Conservation (phyloP, 495 filamentous ascomycete genomes). For the Chaetomium fimeti region DNA sequence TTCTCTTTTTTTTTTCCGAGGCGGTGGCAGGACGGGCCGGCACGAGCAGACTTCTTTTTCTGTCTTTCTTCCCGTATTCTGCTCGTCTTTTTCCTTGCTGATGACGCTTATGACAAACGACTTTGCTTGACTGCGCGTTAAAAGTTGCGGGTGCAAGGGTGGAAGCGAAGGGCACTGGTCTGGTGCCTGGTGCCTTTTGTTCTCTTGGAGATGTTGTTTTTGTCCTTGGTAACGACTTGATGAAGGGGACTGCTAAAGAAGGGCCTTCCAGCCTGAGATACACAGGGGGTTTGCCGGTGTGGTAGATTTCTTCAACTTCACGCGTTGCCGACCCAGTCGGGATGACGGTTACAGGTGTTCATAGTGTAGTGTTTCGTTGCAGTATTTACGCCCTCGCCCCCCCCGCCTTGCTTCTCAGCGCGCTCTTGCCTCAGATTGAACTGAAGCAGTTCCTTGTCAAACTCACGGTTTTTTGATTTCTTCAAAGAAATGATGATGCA, state of each 20-base stretch:
- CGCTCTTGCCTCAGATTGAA: not conserved
- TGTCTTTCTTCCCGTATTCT: constrained; percentile 13
- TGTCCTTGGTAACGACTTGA: constrained; percentile 41
- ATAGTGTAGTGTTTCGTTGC: constrained; percentile 19
- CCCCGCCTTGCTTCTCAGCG: not conserved
- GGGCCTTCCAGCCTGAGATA: constrained; percentile 25
- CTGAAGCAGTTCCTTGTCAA: not conserved
- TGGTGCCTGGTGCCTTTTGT: constrained; percentile 13
- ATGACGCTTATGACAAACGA: constrained; percentile 42
- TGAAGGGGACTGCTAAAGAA: constrained; percentile 38
- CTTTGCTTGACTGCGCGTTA: constrained; percentile 35
- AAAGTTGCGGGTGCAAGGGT: constrained; percentile 27
- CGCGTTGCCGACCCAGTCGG: constrained; percentile 1
- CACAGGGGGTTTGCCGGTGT: constrained; percentile 6
- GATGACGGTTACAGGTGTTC: constrained; percentile 13
- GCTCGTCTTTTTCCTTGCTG: constrained; percentile 24
- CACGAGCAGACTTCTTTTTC: not conserved
- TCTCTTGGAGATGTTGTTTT: constrained; percentile 34
- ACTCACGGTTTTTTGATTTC: not conserved
- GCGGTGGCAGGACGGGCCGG: not conserved
- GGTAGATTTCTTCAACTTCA: constrained; percentile 12
- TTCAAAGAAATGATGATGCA: not conserved
- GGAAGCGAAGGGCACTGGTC: constrained; percentile 20
- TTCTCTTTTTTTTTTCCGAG: too few relatives aligned
- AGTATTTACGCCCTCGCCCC: constrained; percentile 8